These are phyloP conservation scores for Cladosporium sp. DNA, from an alignment of 2,329 filamentous ascomycete species.

Conservation along the genomic window DNA sequence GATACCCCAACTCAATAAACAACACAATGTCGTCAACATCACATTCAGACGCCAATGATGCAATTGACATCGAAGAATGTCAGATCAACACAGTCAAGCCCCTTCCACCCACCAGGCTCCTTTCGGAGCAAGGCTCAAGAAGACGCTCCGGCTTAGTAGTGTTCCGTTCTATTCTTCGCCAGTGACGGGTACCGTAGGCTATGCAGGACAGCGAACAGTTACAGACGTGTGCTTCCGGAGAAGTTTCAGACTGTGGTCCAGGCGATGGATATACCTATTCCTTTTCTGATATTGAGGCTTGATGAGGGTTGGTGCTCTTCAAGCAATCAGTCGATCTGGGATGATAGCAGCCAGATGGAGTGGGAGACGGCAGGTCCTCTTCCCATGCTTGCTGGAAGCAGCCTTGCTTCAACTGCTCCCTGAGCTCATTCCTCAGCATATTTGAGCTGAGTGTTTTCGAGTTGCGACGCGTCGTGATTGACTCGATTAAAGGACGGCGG, in stretches of 20 bases:
- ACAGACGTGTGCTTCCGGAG: slow-evolving; percentile 20
- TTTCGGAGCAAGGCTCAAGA: slow-evolving; percentile 77
- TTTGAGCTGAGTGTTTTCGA: no score
- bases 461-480: no score
- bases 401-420: no score
- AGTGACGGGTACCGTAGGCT: slow-evolving; percentile 27
- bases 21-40: not conserved
- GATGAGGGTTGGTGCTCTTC: no score
- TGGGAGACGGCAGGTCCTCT: no score
- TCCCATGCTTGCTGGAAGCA: no score
- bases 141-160: slow-evolving; percentile 99
- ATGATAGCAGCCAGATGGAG: no score
- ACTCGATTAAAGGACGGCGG: no score
- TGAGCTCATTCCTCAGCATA: no score
- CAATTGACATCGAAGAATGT: slow-evolving; percentile 43
- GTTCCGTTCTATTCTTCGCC: slow-evolving; percentile 72
- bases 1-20: slow-evolving; percentile 2
- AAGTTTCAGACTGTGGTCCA: slow-evolving; percentile 21
- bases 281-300: no score
- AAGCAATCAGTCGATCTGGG: no score
- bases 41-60: slow-evolving; percentile 21
- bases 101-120: slow-evolving; percentile 76
- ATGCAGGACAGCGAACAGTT: slow-evolving; percentile 25
- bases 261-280: slow-evolving; percentile 12
- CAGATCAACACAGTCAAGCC: slow-evolving; percentile 88